Conservation (phyloP, 202 grass and related monocot genomes). For the Saccharum hybrid region DNA sequence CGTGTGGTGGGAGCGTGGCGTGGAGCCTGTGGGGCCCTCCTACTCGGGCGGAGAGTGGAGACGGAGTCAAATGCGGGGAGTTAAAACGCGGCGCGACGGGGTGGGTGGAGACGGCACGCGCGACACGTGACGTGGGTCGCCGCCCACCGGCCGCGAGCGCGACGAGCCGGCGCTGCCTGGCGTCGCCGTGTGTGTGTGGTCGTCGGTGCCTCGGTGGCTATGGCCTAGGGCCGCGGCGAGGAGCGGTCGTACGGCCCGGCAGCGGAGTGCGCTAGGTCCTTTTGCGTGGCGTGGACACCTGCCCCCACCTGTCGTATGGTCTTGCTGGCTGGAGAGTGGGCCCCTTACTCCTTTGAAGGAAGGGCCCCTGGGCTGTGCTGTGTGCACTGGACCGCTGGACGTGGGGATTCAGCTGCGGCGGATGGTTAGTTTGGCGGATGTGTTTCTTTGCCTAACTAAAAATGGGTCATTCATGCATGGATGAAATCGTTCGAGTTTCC, state of each 20-base stretch:
- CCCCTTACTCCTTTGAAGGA: neutral
- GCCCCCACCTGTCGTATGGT: slow-evolving; percentile 15
- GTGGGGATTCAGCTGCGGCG: slow-evolving; percentile 1
- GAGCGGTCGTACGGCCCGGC: neutral
- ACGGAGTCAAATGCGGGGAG: slow-evolving; percentile 45
- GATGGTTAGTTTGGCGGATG: slow-evolving; percentile 34
- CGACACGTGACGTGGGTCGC: slow-evolving; percentile 24
- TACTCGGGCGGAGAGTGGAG: slow-evolving; percentile 1
- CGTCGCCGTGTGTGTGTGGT: neutral
- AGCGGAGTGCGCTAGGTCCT: neutral
- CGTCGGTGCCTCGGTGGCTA: neutral
- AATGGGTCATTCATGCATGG: neutral
- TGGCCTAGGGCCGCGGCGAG: neutral
- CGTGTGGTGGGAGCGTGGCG: slow-evolving; percentile 64
- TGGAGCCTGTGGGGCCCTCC: slow-evolving; percentile 32
- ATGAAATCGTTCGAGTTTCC: neutral
- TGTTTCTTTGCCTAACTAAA: slow-evolving; percentile 32
- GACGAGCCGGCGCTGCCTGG: neutral
- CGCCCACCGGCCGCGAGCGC: neutral
- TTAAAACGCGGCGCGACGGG: slow-evolving; percentile 39
- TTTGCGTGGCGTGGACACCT: neutral
- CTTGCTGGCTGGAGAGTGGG: neutral
- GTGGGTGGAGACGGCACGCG: neutral
- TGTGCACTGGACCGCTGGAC: neutral
- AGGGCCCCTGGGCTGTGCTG: neutral